Percentiles rank a stretch among this genome's conserved stretches.
Conservation (phyloP, 441 rosid genomes). For the Populus hybrid region DNA sequence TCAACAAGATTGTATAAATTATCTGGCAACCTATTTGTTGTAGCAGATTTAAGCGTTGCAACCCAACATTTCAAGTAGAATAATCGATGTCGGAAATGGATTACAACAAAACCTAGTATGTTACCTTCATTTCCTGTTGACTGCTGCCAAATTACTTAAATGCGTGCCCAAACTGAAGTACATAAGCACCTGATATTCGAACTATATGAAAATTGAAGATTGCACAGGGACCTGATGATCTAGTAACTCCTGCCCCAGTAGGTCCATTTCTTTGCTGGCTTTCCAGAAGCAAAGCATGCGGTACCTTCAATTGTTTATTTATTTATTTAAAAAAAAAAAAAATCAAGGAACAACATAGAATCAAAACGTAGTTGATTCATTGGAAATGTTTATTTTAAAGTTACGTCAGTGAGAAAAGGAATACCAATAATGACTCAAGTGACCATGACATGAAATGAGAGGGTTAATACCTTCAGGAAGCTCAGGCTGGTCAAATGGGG, state of each 20-base stretch:
- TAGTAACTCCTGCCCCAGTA: slow-evolving; percentile 98
- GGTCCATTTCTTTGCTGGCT: slow-evolving; percentile 91
- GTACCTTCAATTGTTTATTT: slow-evolving; percentile 46
- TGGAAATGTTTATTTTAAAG: too few species aligned
- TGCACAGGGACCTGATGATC: neutral
- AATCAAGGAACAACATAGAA: too few species aligned
- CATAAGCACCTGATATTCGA: neutral
- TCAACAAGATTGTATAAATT: neutral
- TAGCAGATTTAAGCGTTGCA: neutral
- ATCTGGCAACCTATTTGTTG: neutral
- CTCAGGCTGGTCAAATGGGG: slow-evolving; percentile 97
- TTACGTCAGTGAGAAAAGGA: too few species aligned
- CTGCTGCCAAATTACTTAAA: neutral
- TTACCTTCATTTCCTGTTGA: neutral
- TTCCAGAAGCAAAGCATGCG: slow-evolving; percentile 82
- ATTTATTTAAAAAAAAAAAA: neutral
- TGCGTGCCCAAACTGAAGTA: neutral
- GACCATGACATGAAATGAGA: too few species aligned
- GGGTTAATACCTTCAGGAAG: slow-evolving; percentile 73
- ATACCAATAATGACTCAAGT: neutral
- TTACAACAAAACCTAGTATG: slow-evolving; percentile 11
- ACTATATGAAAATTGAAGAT: neutral
- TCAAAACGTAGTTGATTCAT: too few species aligned
- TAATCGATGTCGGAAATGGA: neutral
- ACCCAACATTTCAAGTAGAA: neutral